phyloP scores from a whole-genome alignment of 345 rosid genomes.

The Aurinia saxatilis region DNA sequence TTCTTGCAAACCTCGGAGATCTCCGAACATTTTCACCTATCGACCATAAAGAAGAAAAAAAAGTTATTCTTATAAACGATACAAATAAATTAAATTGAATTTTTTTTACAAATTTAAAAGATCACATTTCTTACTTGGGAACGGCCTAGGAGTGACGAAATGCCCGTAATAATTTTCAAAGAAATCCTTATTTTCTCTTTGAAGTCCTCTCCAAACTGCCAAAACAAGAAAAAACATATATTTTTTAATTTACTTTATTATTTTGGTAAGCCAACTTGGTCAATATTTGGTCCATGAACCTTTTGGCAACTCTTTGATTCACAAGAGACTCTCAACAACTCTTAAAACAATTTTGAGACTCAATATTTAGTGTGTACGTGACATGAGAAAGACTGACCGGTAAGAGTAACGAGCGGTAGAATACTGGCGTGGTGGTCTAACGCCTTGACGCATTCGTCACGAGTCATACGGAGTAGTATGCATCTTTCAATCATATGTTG shows the following conservation, averaged over 20 bases:
- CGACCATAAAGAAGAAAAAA: background rate
- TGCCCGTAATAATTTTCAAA: conserved; percentile 47
- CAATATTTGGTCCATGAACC: too few relatives aligned
- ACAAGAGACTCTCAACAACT: too few relatives aligned
- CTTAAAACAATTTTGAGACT: too few relatives aligned
- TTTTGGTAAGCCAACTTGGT: too few relatives aligned
- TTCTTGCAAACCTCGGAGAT: conserved; percentile 31
- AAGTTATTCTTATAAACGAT: background rate
- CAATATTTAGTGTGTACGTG: too few relatives aligned
- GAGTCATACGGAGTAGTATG: conserved; percentile 62
- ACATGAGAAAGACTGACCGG: conserved; percentile 40
- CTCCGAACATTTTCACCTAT: conserved; percentile 33
- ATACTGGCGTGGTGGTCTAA: conserved; percentile 53
- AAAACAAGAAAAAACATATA: background rate
- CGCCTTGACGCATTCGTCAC: conserved; percentile 64
- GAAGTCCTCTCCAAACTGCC: conserved; percentile 78
- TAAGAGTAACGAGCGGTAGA: conserved; percentile 59
- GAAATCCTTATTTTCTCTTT: conserved; percentile 62
- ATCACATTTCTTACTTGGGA: conserved; percentile 27
- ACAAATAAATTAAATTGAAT: too few relatives aligned
- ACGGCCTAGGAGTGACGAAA: conserved; percentile 33
- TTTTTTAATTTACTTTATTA: too few relatives aligned
- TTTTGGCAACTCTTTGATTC: too few relatives aligned
- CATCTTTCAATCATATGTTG: conserved; percentile 86
- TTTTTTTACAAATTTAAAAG: background rate